Conservation (phyloP, 257 asterid species). For the Cynanchum wilfordii region DNA sequence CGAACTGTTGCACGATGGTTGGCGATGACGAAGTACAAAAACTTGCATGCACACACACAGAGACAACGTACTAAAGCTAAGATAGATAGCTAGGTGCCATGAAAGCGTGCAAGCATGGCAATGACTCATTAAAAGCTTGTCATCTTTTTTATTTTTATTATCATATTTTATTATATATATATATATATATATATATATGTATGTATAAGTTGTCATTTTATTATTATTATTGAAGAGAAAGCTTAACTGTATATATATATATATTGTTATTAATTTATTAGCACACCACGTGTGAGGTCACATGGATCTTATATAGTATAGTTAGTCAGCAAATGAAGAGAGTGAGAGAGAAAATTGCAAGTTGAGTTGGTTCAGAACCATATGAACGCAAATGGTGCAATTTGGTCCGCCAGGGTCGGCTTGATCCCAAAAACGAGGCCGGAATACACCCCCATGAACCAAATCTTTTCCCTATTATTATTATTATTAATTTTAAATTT, state of each 20-base stretch:
- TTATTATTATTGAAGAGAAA: background rate
- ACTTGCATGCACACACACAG: background rate
- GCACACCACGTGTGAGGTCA: conserved; percentile 30
- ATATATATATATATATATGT: no score
- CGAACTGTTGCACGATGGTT: background rate
- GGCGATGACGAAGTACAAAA: background rate
- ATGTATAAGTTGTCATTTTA: background rate
- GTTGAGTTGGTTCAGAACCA: conserved; percentile 11
- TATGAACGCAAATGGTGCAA: conserved; percentile 25
- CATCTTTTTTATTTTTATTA: no score
- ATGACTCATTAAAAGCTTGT: conserved; percentile 1
- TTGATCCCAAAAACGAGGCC: conserved; percentile 23
- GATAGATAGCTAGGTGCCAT: background rate
- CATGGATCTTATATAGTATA: no score
- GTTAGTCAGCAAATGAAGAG: background rate
- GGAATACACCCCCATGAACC: background rate
- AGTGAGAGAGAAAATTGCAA: background rate
- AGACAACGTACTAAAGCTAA: background rate
- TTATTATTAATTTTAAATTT: no score
- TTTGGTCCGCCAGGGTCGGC: conserved; percentile 31
- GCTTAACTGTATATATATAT: no score
- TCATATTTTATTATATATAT: no score
- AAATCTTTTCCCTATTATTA: background rate
- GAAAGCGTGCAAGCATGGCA: background rate
- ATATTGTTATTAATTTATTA: background rate